Conservation (phyloP, 345 rosid species). For the Viola odorata region DNA sequence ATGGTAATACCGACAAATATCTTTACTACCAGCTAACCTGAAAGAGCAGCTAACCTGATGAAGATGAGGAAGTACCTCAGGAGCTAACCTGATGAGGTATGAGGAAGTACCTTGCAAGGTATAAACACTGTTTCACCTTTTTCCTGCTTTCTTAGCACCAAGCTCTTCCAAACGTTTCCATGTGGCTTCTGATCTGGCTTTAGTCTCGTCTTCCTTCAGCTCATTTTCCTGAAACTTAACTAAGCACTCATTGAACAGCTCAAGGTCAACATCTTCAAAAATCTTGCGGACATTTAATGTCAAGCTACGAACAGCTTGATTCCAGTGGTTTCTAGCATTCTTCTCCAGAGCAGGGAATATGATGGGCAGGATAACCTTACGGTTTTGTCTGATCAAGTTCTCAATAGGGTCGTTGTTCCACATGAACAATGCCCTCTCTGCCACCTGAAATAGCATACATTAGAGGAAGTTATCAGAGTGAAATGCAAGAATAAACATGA, state of each 20-base stretch:
- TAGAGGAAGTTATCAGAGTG: too few relatives aligned
- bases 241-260: conserved; percentile 20
- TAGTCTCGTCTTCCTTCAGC: conserved; percentile 10
- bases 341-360: conserved; percentile 23
- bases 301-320: conserved; percentile 29
- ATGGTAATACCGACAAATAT: conserved; percentile 8
- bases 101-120: neutral
- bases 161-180: conserved; percentile 22
- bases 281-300: conserved; percentile 26
- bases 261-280: conserved; percentile 23
- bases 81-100: conserved; percentile 11
- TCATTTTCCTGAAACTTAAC: conserved; percentile 17
- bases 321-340: conserved; percentile 25
- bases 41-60: conserved; percentile 13
- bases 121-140: neutral
- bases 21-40: conserved; percentile 14
- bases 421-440: conserved; percentile 26
- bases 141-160: conserved; percentile 8
- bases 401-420: conserved; percentile 25
- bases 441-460: conserved; percentile 18
- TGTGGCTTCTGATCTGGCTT: conserved; percentile 14
- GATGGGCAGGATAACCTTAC: conserved; percentile 22
- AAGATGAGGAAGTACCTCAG: neutral
- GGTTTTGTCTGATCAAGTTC: conserved; percentile 18
- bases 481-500: too few relatives aligned